A percentile compares a stretch with the other conserved stretches of the same genome.
Conservation (phyloP, 1,284 basidiomycete genomes). For the Cerrena zonata region DNA sequence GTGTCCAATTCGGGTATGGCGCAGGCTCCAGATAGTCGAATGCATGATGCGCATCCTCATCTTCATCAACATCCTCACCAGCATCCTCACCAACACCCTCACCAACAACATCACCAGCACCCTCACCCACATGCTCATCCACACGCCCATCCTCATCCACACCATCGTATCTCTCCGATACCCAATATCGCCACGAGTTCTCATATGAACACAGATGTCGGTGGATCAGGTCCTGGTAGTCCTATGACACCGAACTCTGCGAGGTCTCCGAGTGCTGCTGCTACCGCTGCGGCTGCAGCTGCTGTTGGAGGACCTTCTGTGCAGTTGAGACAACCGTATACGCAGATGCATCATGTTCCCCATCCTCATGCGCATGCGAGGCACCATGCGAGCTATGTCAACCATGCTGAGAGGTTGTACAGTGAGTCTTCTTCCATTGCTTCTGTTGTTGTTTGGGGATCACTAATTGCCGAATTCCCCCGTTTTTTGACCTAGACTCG, state of each 20-base stretch:
- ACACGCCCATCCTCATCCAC: background rate
- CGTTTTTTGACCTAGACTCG: background rate
- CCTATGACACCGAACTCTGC: too few relatives aligned
- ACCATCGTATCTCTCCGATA: slow-evolving; percentile 4
- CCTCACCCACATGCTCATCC: background rate
- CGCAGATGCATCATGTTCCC: slow-evolving; percentile 68
- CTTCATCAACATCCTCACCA: background rate
- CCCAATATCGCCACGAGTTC: background rate
- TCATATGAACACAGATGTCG: background rate
- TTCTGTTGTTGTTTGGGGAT: too few relatives aligned
- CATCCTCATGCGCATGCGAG: slow-evolving; percentile 70
- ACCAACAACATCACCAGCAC: background rate
- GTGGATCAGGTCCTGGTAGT: background rate
- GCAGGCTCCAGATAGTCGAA: background rate
- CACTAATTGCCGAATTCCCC: background rate
- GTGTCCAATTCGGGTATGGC: background rate
- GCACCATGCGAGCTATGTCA: slow-evolving; percentile 47
- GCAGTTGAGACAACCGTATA: slow-evolving; percentile 49
- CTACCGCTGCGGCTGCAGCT: slow-evolving; percentile 10
- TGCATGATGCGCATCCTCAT: background rate
- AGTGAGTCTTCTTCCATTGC: slow-evolving; percentile 9
- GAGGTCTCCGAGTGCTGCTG: slow-evolving; percentile 5
- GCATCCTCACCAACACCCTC: background rate
- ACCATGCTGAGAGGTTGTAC: slow-evolving; percentile 43
- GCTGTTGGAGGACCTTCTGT: slow-evolving; percentile 21